These are phyloP conservation scores for Lentinus tigrinus DNA, from an alignment of 768 basidiomycete species.

Conservation along the genomic window DNA sequence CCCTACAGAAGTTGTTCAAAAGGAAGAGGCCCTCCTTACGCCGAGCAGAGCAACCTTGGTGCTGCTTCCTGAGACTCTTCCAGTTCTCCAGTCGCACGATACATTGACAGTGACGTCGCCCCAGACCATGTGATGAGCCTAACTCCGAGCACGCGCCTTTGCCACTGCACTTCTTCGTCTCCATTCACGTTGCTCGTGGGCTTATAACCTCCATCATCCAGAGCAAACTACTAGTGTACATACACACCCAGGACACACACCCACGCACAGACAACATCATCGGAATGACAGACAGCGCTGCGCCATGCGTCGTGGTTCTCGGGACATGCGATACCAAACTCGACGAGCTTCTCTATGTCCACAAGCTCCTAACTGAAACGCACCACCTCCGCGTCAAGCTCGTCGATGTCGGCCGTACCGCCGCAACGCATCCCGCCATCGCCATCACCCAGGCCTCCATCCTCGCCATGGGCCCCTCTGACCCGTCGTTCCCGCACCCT, in stretches of 20 bases:
- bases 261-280: not conserved
- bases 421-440: constrained; percentile 13
- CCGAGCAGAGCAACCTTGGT: not conserved
- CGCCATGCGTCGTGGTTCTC: constrained; percentile 14
- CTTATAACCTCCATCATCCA: too few species aligned
- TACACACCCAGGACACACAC: not conserved
- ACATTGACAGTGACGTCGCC: not conserved
- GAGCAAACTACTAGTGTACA: too few species aligned
- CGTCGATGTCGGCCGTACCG: constrained; percentile 19
- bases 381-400: constrained; percentile 16
- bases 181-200: too few species aligned
- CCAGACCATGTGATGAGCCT: not conserved
- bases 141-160: too few species aligned
- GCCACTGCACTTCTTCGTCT: too few species aligned
- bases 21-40: too few species aligned
- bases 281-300: not conserved
- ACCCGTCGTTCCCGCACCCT: not conserved
- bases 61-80: not conserved
- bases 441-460: constrained; percentile 13
- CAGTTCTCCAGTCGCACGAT: not conserved
- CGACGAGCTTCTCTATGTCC: constrained; percentile 21
- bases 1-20: too few species aligned
- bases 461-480: constrained; percentile 1
- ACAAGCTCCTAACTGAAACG: constrained; percentile 1
- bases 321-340: constrained; percentile 25